Base-by-base conservation (phyloP, 106 monocot genomes). In the Iris macrosiphon region DNA sequence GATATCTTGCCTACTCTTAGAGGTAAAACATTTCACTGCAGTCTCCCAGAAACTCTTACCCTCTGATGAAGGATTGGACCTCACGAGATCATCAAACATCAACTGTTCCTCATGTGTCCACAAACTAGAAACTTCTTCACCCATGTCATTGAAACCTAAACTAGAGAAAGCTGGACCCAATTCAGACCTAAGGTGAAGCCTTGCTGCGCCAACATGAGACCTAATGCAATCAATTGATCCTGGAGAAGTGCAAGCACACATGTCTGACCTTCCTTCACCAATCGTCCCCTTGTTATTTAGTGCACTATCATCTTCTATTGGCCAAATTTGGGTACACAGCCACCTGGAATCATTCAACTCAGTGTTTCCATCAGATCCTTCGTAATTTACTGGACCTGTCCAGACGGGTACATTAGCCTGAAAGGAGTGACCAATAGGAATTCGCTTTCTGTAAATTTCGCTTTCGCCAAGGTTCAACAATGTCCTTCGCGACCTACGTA, bases 81-180 rank as follows among this genome's bases (percentile, higher is more conserved):
- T 69, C 34, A 84, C 60, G 6, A 84, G 64, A 25, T 68, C 39
- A 38, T 77, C 63, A 63, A 88, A 81, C 21, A 9, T 59, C 63
- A 40, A 37, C 20, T 79, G 74, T 45, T 93, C 83, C 19, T 75
- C 56, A 15, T 34, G 59, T 20, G 74, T 75, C 80, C 80, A 88
- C 20, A 64, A 58, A 11, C 69, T 64, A 7, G 60, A 64, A 59
- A 88, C 72, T 26, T 75, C 88, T 51, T 88, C 88, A 14, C 93
- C 93, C 84, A 93, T 93, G 0, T 61, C 59, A 48, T 75, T 66
- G 53, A 93, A 84, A 6, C 80, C 75, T 69, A 71, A 78, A 62
- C 26, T 19, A 48, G 13, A 32, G 55, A 84, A 88, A 64, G 75
- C 78, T 37, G 51, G 65, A 55, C 88, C 84, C 42, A 88, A 57